Evolutionary conservation across 306 rosid genomes (phyloP), one percentile per base, ranked within the genome.

Genomic region (Carpinus fangiana): DNA sequence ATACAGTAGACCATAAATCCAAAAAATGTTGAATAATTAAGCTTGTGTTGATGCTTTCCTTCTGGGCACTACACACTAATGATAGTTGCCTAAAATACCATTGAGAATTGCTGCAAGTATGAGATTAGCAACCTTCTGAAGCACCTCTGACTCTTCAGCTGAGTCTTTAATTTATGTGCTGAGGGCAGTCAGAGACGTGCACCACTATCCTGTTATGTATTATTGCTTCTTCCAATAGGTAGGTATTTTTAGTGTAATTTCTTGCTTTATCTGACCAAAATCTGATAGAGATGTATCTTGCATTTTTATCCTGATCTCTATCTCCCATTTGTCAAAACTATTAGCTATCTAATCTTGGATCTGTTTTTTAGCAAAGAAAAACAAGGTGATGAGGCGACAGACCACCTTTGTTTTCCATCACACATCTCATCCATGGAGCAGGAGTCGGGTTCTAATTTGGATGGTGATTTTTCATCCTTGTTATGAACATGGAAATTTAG

Each of bases 381-480:
- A 59, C 88, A 94, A 87, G 86, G 91, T 91, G 80, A 83, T 95
- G 98, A 92, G 88, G 84, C 88, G 98, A 81, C 98, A 95, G 77
- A 84, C 89, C 41, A 92, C 98, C 73, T 95, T 95, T 79, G 87
- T 95, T 81, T 95, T 81, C 78, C 98, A 95, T 80, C 98, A 89
- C 80, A 82, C 98, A 8, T 91, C 97, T 84, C 98, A 95, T 87
- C 98, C 98, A 45, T 95, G 98, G 98, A 95, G 98, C 90, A 90
- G 93, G 89, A 91, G 73, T 86, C 91, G 90, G 75, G 74, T 88
- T 86, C 90, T 95, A 64, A 87, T 87, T 76, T 95, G 98, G 98
- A 95, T 92, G 98, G 98, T 95, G 68, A 82, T 73, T 26, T 43
- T 51, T 88, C 82, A 23, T 81, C 28, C 20, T 73, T 52, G 60